These are phyloP conservation scores for Blastobotrys illinoisensis DNA, from an alignment of 1,139 yeast genomes.

Conservation along the genomic window DNA sequence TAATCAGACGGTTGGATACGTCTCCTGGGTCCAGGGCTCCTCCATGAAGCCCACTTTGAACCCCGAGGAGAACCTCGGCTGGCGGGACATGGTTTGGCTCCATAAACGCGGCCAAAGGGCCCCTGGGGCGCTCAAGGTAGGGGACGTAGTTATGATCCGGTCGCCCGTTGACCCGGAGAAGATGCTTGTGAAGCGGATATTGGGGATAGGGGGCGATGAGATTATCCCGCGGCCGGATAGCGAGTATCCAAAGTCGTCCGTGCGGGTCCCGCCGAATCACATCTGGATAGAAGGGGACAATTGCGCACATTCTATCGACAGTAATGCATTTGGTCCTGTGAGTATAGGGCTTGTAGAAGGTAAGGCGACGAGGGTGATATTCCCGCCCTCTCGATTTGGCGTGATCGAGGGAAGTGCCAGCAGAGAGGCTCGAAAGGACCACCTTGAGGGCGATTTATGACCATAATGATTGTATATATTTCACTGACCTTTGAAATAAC, in stretches of 20 bases:
- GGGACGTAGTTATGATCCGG: slow-evolving; percentile 72
- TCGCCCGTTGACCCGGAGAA: slow-evolving; percentile 76
- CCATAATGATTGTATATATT: background rate
- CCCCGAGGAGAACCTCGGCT: slow-evolving; percentile 48
- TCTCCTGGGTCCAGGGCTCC: slow-evolving; percentile 72
- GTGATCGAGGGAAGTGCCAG: slow-evolving; percentile 27
- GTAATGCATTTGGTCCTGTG: slow-evolving; percentile 80
- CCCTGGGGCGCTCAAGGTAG: slow-evolving; percentile 44
- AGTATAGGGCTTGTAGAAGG: slow-evolving; percentile 75
- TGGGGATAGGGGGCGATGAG: slow-evolving; percentile 68
- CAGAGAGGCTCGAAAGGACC: slow-evolving; percentile 26
- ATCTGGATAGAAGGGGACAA: slow-evolving; percentile 96
- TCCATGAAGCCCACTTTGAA: slow-evolving; percentile 92
- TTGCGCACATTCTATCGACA: slow-evolving; percentile 69
- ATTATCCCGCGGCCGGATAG: slow-evolving; percentile 47
- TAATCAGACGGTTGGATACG: slow-evolving; percentile 65
- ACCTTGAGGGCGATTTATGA: background rate
- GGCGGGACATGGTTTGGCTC: slow-evolving; percentile 63
- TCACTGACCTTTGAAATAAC: too few species aligned
- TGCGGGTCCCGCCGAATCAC: slow-evolving; percentile 70
- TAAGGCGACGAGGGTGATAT: slow-evolving; percentile 56
- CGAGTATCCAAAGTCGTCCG: slow-evolving; percentile 59
- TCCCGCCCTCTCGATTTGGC: slow-evolving; percentile 57
- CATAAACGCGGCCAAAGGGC: slow-evolving; percentile 56
- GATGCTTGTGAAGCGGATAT: slow-evolving; percentile 68